These are phyloP conservation scores for Zasmidium cellare DNA, from an alignment of 2,329 filamentous ascomycete species.

Conservation along the genomic window DNA sequence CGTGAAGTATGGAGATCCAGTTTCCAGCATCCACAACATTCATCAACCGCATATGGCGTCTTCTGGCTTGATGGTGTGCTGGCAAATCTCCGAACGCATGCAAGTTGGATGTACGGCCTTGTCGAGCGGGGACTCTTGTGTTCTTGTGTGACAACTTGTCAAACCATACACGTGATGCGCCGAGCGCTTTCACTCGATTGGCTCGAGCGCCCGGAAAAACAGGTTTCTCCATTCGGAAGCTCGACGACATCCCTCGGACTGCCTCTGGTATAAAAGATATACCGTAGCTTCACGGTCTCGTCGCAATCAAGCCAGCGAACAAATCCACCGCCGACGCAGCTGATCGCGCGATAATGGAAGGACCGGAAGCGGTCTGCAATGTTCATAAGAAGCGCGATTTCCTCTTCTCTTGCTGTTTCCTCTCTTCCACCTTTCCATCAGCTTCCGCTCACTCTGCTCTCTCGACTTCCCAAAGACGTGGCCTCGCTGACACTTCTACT, in stretches of 20 bases:
- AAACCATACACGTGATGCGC: neutral
- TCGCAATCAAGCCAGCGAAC: constrained; percentile 25
- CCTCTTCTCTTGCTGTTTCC: constrained; percentile 8
- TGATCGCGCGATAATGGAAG: constrained; percentile 18
- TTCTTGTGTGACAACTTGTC: neutral
- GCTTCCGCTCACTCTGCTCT: neutral
- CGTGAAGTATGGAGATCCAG: neutral
- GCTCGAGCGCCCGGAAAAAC: neutral
- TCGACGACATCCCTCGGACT: neutral
- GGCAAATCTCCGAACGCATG: neutral
- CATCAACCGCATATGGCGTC: neutral
- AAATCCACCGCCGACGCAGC: constrained; percentile 15
- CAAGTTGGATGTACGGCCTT: neutral
- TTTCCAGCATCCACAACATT: neutral
- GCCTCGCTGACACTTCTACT: constrained; percentile 3
- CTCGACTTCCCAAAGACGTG: neutral
- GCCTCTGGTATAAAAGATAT: neutral
- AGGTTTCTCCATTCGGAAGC: neutral
- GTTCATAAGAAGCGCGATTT: constrained; percentile 18
- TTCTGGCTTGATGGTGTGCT: neutral
- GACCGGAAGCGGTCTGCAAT: constrained; percentile 18
- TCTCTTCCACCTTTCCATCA: constrained; percentile 11
- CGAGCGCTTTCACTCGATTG: neutral
- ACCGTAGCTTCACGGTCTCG: constrained; percentile 20
- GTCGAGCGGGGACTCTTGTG: neutral